A percentile compares a stretch with the other conserved stretches of the same genome.
Conservation (phyloP, 139 green algal species). For the Astrephomene gubernaculifera region DNA sequence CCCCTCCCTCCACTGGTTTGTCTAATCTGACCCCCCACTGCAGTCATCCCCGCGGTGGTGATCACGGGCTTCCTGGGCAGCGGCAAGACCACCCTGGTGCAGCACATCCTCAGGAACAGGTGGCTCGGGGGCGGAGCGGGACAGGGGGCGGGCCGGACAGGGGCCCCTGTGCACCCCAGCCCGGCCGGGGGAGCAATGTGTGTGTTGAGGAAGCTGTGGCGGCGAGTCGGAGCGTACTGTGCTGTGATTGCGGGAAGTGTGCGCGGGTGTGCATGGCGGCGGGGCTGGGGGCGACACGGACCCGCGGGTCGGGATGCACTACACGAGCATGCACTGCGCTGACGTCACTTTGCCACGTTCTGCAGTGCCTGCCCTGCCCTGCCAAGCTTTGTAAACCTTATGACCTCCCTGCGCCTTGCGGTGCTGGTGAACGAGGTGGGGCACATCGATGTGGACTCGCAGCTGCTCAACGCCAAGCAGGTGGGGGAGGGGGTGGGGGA, state of each 20-base stretch:
- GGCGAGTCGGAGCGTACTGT: too few species aligned
- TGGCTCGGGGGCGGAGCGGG: conserved; percentile 9
- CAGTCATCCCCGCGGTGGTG: conserved; percentile 62
- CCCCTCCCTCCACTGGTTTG: too few species aligned
- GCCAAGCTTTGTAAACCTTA: background rate
- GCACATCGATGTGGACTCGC: conserved; percentile 58
- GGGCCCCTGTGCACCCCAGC: too few species aligned
- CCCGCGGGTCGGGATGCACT: background rate
- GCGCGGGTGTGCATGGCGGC: too few species aligned
- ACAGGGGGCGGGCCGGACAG: too few species aligned
- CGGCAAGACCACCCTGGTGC: conserved; percentile 71
- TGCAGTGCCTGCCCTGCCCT: background rate
- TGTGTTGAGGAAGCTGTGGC: too few species aligned
- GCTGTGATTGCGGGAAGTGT: too few species aligned
- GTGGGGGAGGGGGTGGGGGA: background rate
- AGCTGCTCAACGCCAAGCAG: conserved; percentile 58
- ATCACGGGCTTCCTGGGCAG: conserved; percentile 68
- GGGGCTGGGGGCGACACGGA: too few species aligned
- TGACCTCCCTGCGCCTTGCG: conserved; percentile 53
- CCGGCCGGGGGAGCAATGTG: too few species aligned
- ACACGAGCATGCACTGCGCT: background rate
- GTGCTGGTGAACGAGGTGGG: conserved; percentile 72
- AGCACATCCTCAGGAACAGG: conserved; percentile 60
- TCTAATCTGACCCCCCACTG: too few species aligned
- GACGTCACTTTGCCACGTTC: background rate